A percentile compares a stretch with the other conserved stretches of the same genome.
These are phyloP conservation scores for Solanum bulbocastanum DNA, from an alignment of 257 asterid species.

Conservation along the genomic window DNA sequence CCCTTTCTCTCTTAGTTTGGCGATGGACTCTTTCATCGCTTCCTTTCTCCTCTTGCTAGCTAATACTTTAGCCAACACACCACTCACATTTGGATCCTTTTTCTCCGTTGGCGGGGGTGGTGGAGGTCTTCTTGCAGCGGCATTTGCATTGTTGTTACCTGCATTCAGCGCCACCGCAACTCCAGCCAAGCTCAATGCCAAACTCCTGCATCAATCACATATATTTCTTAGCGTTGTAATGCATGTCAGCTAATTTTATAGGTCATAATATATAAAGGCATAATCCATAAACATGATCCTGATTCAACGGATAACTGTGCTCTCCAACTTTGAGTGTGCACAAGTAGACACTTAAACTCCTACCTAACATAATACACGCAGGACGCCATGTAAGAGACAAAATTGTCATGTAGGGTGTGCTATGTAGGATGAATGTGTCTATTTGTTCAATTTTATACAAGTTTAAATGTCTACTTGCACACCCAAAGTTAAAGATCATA, in stretches of 20 bases:
- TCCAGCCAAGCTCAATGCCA: conserved; percentile 46
- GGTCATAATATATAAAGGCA: not conserved
- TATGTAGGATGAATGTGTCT: no score
- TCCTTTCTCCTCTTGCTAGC: conserved; percentile 92
- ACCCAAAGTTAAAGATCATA: no score
- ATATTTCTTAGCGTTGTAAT: not conserved
- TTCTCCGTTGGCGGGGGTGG: conserved; percentile 73
- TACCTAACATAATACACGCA: no score
- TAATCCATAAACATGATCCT: no score
- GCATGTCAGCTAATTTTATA: not conserved
- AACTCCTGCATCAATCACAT: conserved; percentile 28
- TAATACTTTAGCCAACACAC: conserved; percentile 56
- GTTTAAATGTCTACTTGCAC: no score
- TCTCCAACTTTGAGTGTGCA: no score
- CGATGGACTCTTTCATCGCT: conserved; percentile 62
- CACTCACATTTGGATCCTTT: conserved; percentile 67
- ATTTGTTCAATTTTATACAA: no score
- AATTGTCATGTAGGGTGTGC: no score
- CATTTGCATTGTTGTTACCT: conserved; percentile 33
- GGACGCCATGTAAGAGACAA: no score
- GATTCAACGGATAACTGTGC: no score
- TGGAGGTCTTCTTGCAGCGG: conserved; percentile 73
- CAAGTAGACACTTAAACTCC: no score
- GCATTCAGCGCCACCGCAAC: conserved; percentile 21
- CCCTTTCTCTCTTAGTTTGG: conserved; percentile 59